phyloP scores from a whole-genome alignment of 768 basidiomycete species.

The Sutorius australiensis region DNA sequence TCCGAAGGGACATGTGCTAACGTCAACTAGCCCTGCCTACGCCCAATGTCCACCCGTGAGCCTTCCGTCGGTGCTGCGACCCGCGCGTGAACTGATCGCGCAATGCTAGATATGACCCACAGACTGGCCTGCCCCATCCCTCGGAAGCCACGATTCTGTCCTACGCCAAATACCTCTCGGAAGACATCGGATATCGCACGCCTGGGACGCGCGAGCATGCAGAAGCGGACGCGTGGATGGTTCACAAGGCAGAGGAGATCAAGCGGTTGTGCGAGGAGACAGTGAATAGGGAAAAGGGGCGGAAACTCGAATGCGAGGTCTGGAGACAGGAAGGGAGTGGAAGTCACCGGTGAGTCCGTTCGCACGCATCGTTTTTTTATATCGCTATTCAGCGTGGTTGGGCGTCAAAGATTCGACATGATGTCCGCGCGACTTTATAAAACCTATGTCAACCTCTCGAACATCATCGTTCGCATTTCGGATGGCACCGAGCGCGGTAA shows the following conservation, averaged over 20 bases:
- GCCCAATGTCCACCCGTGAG: slow-evolving; percentile 54
- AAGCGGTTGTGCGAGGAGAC: slow-evolving; percentile 59
- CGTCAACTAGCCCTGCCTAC: slow-evolving; percentile 48
- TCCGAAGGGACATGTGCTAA: not conserved
- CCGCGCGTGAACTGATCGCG: not conserved
- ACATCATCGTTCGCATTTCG: slow-evolving; percentile 85
- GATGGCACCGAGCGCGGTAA: slow-evolving; percentile 69
- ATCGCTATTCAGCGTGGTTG: not conserved
- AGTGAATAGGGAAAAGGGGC: slow-evolving; percentile 36
- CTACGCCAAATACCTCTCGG: slow-evolving; percentile 66
- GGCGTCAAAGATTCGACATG: slow-evolving; percentile 75
- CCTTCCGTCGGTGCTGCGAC: not conserved
- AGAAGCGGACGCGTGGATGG: slow-evolving; percentile 78
- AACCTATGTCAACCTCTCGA: slow-evolving; percentile 81
- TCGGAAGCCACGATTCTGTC: slow-evolving; percentile 67
- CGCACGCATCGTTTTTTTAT: not conserved
- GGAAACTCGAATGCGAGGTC: slow-evolving; percentile 84
- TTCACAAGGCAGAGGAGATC: slow-evolving; percentile 59
- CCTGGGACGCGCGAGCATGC: slow-evolving; percentile 90
- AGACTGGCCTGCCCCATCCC: slow-evolving; percentile 60
- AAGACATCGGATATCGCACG: slow-evolving; percentile 86
- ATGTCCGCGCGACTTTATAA: slow-evolving; percentile 82
- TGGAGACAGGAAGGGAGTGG: slow-evolving; percentile 90
- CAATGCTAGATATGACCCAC: slow-evolving; percentile 39
- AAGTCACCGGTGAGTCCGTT: slow-evolving; percentile 66